Percentiles rank a stretch among this genome's conserved stretches.
These are phyloP conservation scores for Jimgerdemannia lactiflua DNA, from an alignment of 192 early-diverging fungal species.

Conservation along the genomic window DNA sequence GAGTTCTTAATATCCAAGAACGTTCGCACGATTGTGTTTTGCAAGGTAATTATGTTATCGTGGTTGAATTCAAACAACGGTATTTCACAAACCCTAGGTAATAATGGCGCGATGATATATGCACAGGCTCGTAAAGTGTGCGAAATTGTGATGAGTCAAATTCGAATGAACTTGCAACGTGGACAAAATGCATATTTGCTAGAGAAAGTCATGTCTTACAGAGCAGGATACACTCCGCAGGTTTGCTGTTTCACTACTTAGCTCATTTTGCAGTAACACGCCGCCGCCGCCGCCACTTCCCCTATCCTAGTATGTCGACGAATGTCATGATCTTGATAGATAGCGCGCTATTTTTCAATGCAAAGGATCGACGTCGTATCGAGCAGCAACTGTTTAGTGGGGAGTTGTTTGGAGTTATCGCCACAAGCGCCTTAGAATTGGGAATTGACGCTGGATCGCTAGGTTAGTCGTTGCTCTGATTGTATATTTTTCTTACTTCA, in stretches of 20 bases:
- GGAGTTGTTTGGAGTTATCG: slow-evolving; percentile 56
- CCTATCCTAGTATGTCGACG: not conserved
- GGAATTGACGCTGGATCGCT: slow-evolving; percentile 76
- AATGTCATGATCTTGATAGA: not conserved
- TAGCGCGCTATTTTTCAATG: no score
- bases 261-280: not conserved
- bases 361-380: slow-evolving; percentile 60
- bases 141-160: slow-evolving; percentile 36
- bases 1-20: slow-evolving; percentile 28
- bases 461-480: slow-evolving; percentile 11
- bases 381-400: slow-evolving; percentile 69
- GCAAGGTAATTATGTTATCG: slow-evolving; percentile 33
- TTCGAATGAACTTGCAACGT: slow-evolving; percentile 18
- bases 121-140: slow-evolving; percentile 27
- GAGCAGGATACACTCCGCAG: slow-evolving; percentile 70
- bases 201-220: slow-evolving; percentile 58
- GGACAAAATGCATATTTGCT: slow-evolving; percentile 13
- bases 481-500: slow-evolving; percentile 7
- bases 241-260: not conserved
- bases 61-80: not conserved
- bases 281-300: no score
- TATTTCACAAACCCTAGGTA: not conserved
- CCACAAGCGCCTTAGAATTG: slow-evolving; percentile 81
- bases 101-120: no score
- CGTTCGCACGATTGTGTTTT: slow-evolving; percentile 51